Percentiles rank a stretch among this genome's conserved stretches.
Conservation (phyloP, 495 filamentous ascomycete species). For the Tirmania nivea region DNA sequence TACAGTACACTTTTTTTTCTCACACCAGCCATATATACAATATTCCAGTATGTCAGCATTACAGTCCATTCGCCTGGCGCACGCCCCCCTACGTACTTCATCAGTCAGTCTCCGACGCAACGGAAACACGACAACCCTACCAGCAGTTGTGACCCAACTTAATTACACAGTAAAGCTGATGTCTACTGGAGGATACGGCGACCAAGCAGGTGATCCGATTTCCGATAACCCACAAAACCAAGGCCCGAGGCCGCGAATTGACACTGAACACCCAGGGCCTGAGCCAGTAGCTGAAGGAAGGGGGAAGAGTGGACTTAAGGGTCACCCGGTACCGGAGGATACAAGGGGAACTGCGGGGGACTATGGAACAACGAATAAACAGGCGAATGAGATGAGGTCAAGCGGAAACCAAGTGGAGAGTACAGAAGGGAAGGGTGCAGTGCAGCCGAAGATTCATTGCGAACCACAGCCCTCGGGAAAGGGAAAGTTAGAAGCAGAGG, state of each 20-base stretch:
- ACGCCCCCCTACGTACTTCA: too few species aligned
- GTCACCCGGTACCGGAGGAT: not conserved
- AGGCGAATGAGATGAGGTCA: not conserved
- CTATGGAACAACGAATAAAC: not conserved
- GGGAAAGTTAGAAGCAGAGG: too few species aligned
- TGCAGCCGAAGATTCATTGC: not conserved
- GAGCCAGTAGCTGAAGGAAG: constrained; percentile 10
- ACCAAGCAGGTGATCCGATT: not conserved
- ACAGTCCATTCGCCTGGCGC: too few species aligned
- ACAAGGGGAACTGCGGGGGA: constrained; percentile 3
- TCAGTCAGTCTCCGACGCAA: too few species aligned
- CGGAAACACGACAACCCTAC: too few species aligned
- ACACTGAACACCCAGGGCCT: constrained; percentile 14
- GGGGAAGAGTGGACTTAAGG: constrained; percentile 3
- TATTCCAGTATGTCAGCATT: too few species aligned
- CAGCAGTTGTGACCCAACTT: too few species aligned
- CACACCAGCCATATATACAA: too few species aligned
- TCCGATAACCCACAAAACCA: constrained; percentile 1
- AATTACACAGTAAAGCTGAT: not conserved
- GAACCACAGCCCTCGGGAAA: too few species aligned
- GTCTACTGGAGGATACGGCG: not conserved
- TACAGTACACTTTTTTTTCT: too few species aligned
- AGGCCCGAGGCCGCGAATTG: not conserved
- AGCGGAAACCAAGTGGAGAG: not conserved
- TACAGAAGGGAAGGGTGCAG: not conserved